These are phyloP conservation scores for Canariomyces notabilis DNA, from an alignment of 2,329 filamentous ascomycete species.

Conservation along the genomic window DNA sequence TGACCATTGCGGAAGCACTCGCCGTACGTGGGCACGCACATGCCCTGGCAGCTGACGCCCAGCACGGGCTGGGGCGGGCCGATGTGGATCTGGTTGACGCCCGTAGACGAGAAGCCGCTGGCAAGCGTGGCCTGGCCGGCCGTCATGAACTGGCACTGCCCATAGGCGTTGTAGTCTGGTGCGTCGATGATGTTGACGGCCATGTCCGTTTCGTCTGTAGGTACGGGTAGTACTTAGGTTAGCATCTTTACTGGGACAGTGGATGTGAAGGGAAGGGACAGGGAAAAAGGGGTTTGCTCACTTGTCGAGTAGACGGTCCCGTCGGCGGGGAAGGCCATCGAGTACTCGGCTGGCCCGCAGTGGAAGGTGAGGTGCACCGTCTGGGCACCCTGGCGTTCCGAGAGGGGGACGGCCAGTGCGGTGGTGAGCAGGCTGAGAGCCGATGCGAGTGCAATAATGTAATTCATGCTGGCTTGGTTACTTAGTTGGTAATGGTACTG, in stretches of 20 bases:
- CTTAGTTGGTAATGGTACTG: no score
- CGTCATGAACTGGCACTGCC: conserved; percentile 41
- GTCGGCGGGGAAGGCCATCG: conserved; percentile 39
- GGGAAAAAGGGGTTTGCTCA: conserved; percentile 27
- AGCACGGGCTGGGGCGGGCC: conserved; percentile 41
- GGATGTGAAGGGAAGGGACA: no score
- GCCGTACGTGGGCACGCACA: conserved; percentile 38
- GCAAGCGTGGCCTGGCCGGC: conserved; percentile 30
- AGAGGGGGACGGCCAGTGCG: conserved; percentile 14
- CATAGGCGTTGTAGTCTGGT: conserved; percentile 39
- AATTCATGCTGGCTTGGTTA: conserved; percentile 20
- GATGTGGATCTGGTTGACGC: conserved; percentile 38
- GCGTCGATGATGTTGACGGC: conserved; percentile 28
- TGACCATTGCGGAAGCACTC: conserved; percentile 36
- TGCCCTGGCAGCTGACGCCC: conserved; percentile 39
- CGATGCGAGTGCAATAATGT: conserved; percentile 6
- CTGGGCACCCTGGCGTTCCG: conserved; percentile 28
- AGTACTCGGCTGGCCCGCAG: conserved; percentile 38
- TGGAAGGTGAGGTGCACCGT: conserved; percentile 42
- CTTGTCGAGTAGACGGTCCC: conserved; percentile 35
- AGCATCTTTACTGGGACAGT: no score
- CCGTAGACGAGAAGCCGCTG: conserved; percentile 27
- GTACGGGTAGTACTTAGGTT: no score
- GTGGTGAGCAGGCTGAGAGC: conserved; percentile 13
- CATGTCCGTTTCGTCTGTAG: conserved; percentile 36